These are phyloP conservation scores for Quercus ilex DNA, from an alignment of 306 rosid species.

Conservation along the genomic window DNA sequence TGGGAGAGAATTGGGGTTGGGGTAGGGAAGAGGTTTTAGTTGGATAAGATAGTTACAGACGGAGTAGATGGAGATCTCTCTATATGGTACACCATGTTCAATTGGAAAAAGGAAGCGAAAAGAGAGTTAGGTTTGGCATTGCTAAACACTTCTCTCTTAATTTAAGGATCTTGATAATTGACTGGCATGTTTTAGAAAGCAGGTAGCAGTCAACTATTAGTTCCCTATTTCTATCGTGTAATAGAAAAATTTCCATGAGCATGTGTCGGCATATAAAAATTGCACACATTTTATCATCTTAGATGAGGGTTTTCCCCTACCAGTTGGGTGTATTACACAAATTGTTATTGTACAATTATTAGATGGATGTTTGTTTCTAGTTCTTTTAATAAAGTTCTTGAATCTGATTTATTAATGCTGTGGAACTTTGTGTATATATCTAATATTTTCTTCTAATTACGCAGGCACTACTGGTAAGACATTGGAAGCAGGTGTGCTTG, in stretches of 20 bases:
- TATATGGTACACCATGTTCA: background rate
- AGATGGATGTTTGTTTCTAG: background rate
- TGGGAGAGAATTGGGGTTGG: no score
- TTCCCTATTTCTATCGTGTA: background rate
- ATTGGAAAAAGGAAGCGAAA: background rate
- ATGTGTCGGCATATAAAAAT: background rate
- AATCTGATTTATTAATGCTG: background rate
- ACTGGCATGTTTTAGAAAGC: background rate
- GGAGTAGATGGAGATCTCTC: background rate
- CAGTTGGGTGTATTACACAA: background rate
- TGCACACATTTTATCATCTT: background rate
- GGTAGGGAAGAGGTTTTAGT: background rate
- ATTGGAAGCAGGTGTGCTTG: slow-evolving; percentile 27
- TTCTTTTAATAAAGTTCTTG: background rate
- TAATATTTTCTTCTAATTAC: slow-evolving; percentile 17
- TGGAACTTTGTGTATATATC: slow-evolving; percentile 2
- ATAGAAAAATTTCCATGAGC: background rate
- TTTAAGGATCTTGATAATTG: background rate
- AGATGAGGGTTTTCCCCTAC: background rate
- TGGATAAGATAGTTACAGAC: background rate
- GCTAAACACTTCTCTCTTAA: background rate
- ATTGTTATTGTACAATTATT: background rate
- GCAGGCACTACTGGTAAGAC: slow-evolving; percentile 45
- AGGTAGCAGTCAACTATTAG: background rate
- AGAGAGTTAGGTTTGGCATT: background rate